A percentile compares a stretch with the other conserved stretches of the same genome.
Evolutionary conservation across 2,329 filamentous ascomycete genomes (phyloP).

Genomic region (Scedosporium aurantiacum): DNA sequence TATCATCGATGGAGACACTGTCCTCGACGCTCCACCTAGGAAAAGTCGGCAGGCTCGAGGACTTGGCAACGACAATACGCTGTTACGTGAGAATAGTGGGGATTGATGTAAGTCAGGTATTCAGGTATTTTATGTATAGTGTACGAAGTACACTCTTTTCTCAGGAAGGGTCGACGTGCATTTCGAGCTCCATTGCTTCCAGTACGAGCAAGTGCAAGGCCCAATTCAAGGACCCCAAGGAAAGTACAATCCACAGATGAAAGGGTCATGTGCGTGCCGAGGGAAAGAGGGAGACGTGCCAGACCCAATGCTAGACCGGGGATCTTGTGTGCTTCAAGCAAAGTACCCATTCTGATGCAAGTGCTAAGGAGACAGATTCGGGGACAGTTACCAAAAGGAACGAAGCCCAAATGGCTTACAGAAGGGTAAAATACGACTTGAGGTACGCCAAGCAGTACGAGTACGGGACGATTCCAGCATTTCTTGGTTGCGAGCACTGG

Average conservation of each 20-base stretch:
- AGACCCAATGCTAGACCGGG: neutral
- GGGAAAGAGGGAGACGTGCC: neutral
- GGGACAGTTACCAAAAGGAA: neutral
- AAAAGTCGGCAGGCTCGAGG: neutral
- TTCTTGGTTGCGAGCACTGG: neutral
- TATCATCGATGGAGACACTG: neutral
- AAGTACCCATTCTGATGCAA: neutral
- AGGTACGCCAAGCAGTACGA: neutral
- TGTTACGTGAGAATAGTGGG: neutral
- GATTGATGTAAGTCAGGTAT: neutral
- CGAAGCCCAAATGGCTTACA: neutral
- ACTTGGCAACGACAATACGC: neutral
- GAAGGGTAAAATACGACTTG: neutral
- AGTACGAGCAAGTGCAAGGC: neutral
- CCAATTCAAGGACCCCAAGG: neutral
- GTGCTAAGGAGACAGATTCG: neutral
- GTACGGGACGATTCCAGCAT: neutral
- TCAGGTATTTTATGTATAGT: too few species aligned
- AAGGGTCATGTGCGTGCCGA: neutral
- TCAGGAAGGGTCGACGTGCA: too few species aligned
- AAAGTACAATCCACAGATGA: neutral
- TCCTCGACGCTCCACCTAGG: neutral
- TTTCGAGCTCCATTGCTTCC: too few species aligned
- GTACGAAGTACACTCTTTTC: too few species aligned
- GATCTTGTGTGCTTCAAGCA: neutral